These are phyloP conservation scores for Botrytis pseudocinerea DNA, from an alignment of 2,329 filamentous ascomycete genomes.

Conservation along the genomic window DNA sequence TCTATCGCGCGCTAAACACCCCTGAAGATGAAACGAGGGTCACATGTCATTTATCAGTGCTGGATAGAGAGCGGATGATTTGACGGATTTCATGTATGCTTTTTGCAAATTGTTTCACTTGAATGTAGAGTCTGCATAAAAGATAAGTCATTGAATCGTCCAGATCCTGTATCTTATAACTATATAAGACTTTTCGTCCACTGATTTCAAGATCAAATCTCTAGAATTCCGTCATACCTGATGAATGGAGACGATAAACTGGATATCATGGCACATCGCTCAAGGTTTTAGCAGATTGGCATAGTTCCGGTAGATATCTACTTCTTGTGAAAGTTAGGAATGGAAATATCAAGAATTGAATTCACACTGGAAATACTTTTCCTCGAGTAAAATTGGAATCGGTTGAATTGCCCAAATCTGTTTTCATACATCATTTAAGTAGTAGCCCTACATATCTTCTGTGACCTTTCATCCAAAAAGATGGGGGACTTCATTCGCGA, in stretches of 20 bases:
- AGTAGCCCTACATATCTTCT: fast-evolving
- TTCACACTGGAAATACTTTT: background rate
- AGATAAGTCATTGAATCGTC: background rate
- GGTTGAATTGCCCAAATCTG: background rate
- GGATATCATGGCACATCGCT: background rate
- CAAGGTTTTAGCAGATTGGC: background rate
- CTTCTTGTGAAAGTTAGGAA: background rate
- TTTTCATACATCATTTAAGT: background rate
- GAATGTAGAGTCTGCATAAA: background rate
- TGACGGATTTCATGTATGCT: background rate
- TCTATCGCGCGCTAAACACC: background rate
- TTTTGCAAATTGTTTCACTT: background rate
- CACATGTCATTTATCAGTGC: background rate
- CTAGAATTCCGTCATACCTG: background rate
- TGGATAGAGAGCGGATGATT: background rate
- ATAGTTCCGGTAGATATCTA: background rate
- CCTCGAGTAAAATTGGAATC: background rate
- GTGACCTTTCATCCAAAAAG: background rate
- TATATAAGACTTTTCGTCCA: background rate
- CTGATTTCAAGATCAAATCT: background rate
- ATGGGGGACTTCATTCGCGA: background rate
- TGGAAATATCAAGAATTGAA: background rate
- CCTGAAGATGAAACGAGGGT: background rate
- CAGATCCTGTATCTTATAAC: background rate
- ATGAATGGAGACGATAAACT: too few relatives aligned